phyloP scores from a whole-genome alignment of 2,329 filamentous ascomycete species.

The Fusarium staphyleae region DNA sequence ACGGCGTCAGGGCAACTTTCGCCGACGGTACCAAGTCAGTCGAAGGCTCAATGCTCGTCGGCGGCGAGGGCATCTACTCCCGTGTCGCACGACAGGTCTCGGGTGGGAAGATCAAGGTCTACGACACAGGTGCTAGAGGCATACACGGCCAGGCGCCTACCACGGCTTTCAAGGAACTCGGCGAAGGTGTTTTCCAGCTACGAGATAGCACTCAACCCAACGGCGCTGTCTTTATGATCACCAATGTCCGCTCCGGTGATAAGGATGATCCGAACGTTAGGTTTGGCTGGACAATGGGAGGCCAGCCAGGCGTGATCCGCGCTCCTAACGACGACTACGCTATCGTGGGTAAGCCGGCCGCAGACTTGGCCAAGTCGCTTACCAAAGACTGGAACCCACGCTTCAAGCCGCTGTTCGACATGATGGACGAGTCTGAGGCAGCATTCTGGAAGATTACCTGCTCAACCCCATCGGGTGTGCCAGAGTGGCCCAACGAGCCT shows the following conservation, averaged over 20 bases:
- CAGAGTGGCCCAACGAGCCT: constrained; percentile 64
- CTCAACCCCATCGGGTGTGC: constrained; percentile 65
- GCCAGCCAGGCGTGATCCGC: constrained; percentile 62
- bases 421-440: constrained; percentile 63
- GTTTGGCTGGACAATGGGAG: constrained; percentile 71
- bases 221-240: constrained; percentile 63
- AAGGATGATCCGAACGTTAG: constrained; percentile 63
- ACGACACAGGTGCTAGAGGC: constrained; percentile 67
- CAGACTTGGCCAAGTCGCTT: constrained; percentile 63
- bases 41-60: constrained; percentile 66
- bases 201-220: constrained; percentile 55
- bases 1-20: constrained; percentile 65
- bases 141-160: constrained; percentile 72
- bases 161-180: constrained; percentile 65
- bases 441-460: constrained; percentile 74
- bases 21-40: constrained; percentile 65
- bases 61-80: constrained; percentile 69
- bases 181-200: constrained; percentile 68
- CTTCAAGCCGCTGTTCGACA: constrained; percentile 63
- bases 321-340: constrained; percentile 67
- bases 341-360: constrained; percentile 63
- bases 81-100: constrained; percentile 66
- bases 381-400: constrained; percentile 63
- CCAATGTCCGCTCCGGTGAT: constrained; percentile 67
- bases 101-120: constrained; percentile 64